Evolutionary conservation across 2,329 filamentous ascomycete species (phyloP).

Genomic region (Aspergillus novofumigatus): DNA sequence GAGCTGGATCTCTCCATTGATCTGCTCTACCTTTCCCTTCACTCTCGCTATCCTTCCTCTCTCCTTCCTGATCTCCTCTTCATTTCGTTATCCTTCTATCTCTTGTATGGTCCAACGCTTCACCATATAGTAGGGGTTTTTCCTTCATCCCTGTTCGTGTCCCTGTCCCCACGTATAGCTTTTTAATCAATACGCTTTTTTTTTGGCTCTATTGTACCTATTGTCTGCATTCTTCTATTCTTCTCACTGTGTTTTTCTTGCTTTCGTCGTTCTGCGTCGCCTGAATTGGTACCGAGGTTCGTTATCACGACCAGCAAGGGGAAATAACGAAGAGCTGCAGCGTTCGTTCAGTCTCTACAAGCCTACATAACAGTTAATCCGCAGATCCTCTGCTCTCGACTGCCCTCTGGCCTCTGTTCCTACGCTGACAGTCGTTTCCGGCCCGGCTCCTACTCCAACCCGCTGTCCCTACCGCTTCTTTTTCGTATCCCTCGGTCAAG

Average conservation of each 20-base stretch:
- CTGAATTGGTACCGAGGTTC: not conserved
- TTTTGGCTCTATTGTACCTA: slow-evolving; percentile 7
- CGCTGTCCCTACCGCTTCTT: slow-evolving; percentile 1
- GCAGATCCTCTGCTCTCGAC: slow-evolving; percentile 1
- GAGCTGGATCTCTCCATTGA: slow-evolving; percentile 15
- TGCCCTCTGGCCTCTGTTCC: not conserved
- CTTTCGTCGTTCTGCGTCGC: slow-evolving; percentile 4
- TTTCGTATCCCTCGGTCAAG: slow-evolving; percentile 3
- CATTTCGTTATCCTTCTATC: not conserved
- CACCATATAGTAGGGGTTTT: not conserved
- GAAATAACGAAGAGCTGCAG: not conserved
- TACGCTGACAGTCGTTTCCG: slow-evolving; percentile 7
- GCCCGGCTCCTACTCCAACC: not conserved
- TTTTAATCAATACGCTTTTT: slow-evolving; percentile 1
- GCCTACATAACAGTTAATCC: slow-evolving; percentile 1
- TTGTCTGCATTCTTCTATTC: slow-evolving; percentile 17
- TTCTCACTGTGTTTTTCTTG: slow-evolving; percentile 8
- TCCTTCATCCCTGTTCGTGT: not conserved
- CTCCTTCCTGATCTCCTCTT: not conserved
- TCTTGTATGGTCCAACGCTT: not conserved
- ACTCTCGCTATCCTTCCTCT: slow-evolving; percentile 1
- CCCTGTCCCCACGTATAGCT: not conserved
- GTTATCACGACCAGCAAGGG: not conserved
- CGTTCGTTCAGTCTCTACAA: not conserved
- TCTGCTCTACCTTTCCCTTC: slow-evolving; percentile 9